Conservation (phyloP, 768 basidiomycete genomes). For the Leccinum incarnatum region DNA sequence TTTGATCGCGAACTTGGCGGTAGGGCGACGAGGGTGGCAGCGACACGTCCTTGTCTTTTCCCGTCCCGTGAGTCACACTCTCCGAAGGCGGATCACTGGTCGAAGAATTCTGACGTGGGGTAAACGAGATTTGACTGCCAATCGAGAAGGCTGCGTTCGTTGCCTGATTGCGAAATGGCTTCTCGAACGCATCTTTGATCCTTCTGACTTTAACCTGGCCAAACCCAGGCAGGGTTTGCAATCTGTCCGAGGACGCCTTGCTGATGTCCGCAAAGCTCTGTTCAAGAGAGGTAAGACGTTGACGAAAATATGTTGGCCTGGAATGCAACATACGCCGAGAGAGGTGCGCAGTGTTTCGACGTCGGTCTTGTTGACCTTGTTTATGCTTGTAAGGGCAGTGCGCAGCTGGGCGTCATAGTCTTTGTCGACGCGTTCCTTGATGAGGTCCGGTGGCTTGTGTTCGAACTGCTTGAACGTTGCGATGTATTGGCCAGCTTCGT, state of each 20-base stretch:
- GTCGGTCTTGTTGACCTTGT: conserved; percentile 96
- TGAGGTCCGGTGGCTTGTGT: conserved; percentile 87
- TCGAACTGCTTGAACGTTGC: conserved; percentile 91
- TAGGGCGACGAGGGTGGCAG: conserved; percentile 2
- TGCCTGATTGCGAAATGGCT: conserved; percentile 74
- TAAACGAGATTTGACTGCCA: conserved; percentile 22
- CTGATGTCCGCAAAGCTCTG: conserved; percentile 88
- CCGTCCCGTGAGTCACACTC: conserved; percentile 3
- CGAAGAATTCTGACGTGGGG: conserved; percentile 1
- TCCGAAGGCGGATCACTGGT: neutral
- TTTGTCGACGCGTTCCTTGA: conserved; percentile 93
- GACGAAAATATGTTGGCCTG: neutral
- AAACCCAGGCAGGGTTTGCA: conserved; percentile 86
- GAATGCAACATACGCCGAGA: conserved; percentile 68
- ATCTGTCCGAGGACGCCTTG: conserved; percentile 64
- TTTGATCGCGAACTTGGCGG: conserved; percentile 40
- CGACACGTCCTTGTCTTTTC: conserved; percentile 24
- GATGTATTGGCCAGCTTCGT: conserved; percentile 92
- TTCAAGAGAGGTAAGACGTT: conserved; percentile 3
- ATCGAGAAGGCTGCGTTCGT: conserved; percentile 44
- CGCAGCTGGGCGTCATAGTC: conserved; percentile 81
- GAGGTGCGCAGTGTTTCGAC: conserved; percentile 88
- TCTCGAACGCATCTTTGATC: conserved; percentile 86
- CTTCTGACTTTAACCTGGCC: conserved; percentile 93
- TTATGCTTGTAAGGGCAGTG: conserved; percentile 81